Conservation (phyloP, 176 grass and related monocot species). For the Paspalum notatum region DNA sequence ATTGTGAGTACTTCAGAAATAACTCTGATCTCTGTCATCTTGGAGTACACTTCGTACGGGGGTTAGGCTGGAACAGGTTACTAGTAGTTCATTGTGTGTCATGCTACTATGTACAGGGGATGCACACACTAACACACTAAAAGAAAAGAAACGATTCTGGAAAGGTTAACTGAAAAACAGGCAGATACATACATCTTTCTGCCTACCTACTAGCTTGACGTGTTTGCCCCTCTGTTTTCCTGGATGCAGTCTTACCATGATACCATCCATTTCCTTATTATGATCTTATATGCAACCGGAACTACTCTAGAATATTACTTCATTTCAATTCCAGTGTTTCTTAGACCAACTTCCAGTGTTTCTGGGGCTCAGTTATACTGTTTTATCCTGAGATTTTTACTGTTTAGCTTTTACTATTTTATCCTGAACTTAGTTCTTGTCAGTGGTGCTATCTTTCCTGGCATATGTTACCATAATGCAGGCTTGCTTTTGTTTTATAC, state of each 20-base stretch:
- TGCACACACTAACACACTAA: not conserved
- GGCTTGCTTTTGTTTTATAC: not conserved
- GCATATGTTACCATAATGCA: not conserved
- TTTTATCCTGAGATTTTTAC: too few relatives aligned
- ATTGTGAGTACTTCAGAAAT: slow-evolving; percentile 63
- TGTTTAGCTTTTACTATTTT: not conserved
- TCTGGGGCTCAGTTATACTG: too few relatives aligned
- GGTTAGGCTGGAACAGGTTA: not conserved
- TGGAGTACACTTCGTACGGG: not conserved
- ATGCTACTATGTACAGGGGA: not conserved
- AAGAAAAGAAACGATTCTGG: not conserved
- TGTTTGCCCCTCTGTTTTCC: not conserved
- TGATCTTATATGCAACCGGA: not conserved
- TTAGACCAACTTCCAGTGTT: not conserved
- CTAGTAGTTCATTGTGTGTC: not conserved
- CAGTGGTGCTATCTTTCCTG: not conserved
- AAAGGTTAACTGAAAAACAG: not conserved
- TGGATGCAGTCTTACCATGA: not conserved
- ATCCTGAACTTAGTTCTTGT: not conserved
- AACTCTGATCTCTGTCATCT: not conserved
- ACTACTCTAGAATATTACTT: not conserved
- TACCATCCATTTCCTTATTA: not conserved
- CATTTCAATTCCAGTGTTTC: not conserved
- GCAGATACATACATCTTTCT: not conserved
- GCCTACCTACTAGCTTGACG: not conserved